These are phyloP conservation scores for Westerdykella sp. DNA, from an alignment of 2,329 filamentous ascomycete species.

Conservation along the genomic window DNA sequence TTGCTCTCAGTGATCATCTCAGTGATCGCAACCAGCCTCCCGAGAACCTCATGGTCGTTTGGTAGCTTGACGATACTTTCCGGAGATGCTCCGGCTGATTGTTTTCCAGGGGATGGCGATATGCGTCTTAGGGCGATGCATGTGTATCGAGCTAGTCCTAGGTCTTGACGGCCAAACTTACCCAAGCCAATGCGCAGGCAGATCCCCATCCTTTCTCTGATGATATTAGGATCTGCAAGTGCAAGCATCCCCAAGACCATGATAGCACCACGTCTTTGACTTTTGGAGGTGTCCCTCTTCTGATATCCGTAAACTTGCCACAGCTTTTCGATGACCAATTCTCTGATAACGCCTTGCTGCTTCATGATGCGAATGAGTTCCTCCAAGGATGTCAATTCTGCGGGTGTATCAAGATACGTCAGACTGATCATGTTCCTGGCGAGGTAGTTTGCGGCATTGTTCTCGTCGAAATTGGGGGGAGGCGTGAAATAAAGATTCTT, in stretches of 20 bases:
- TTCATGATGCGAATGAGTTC: conserved; percentile 97
- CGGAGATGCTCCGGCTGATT: conserved; percentile 54
- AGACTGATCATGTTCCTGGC: conserved; percentile 98
- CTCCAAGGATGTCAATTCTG: conserved; percentile 90
- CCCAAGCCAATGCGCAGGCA: conserved; percentile 90
- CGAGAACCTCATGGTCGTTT: conserved; percentile 85
- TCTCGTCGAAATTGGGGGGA: conserved; percentile 76
- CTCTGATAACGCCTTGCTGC: conserved; percentile 81
- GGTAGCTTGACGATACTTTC: conserved; percentile 64
- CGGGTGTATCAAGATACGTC: conserved; percentile 90
- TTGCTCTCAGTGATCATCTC: conserved; percentile 84
- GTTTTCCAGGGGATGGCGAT: conserved; percentile 63
- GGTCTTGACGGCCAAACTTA: conserved; percentile 68
- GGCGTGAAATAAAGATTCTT: conserved; percentile 94
- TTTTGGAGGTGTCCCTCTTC: conserved; percentile 79
- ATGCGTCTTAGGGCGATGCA: conserved; percentile 90
- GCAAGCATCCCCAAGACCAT: conserved; percentile 97
- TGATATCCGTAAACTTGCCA: conserved; percentile 98
- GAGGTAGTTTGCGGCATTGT: conserved; percentile 91
- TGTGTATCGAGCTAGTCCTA: conserved; percentile 88
- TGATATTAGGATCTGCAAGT: conserved; percentile 84
- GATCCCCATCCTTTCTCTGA: conserved; percentile 89
- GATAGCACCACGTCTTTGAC: conserved; percentile 84
- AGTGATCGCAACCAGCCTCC: conserved; percentile 73
- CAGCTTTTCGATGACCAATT: conserved; percentile 80